Percentiles rank a stretch among this genome's conserved stretches.
Conservation (phyloP, 192 early-diverging fungal species). For the Backusella parvicylindrica region DNA sequence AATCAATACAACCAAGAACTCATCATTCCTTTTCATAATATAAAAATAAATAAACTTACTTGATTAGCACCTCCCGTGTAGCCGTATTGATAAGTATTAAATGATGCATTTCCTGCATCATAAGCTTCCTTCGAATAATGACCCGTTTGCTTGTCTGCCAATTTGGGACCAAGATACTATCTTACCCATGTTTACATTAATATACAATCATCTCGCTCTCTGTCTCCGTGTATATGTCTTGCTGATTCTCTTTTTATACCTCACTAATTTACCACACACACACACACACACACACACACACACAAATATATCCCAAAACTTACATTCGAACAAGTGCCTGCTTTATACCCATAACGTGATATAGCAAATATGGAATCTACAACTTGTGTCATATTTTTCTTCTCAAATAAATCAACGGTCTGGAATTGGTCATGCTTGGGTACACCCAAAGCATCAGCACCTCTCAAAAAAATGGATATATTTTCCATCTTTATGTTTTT, state of each 20-base stretch:
- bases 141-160: conserved; percentile 63
- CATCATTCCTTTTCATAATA: no score
- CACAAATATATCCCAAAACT: conserved; percentile 7
- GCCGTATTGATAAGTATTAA: conserved; percentile 51
- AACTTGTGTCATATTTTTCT: conserved; percentile 61
- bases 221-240: no score
- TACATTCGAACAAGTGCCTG: conserved; percentile 48
- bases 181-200: neutral
- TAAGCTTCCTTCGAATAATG: conserved; percentile 61
- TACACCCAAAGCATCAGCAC: conserved; percentile 60
- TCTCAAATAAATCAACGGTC: conserved; percentile 79
- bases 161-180: conserved; percentile 66
- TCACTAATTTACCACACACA: no score
- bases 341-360: conserved; percentile 61
- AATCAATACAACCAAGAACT: neutral
- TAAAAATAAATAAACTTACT: conserved; percentile 43
- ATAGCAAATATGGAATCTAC: conserved; percentile 74
- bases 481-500: conserved; percentile 69
- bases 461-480: conserved; percentile 67
- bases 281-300: no score
- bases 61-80: conserved; percentile 47
- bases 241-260: neutral
- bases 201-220: no score
- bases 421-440: conserved; percentile 74
- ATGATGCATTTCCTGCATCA: conserved; percentile 50